phyloP scores from a whole-genome alignment of 345 rosid species.

The Acer saccharum region DNA sequence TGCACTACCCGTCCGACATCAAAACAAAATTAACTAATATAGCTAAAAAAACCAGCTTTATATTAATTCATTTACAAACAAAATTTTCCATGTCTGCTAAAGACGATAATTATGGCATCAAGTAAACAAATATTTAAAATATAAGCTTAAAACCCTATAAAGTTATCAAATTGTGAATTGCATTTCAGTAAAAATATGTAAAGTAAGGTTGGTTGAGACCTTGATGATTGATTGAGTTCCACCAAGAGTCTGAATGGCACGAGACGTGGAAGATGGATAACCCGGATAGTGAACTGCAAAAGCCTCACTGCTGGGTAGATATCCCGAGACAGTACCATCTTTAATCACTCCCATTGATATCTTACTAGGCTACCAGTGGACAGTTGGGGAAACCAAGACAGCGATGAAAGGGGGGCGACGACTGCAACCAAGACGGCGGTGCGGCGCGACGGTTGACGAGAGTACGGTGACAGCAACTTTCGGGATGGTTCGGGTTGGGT shows the following conservation, averaged over 20 bases:
- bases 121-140: not conserved
- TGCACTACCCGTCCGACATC: no score
- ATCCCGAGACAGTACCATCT: conserved; percentile 69
- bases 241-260: conserved; percentile 80
- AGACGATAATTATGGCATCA: not conserved
- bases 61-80: not conserved
- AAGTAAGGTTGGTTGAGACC: conserved; percentile 27
- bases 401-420: no score
- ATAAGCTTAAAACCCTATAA: no score
- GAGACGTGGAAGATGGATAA: conserved; percentile 71
- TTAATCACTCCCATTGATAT: conserved; percentile 62
- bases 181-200: not conserved
- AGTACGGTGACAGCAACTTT: no score
- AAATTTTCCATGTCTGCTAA: not conserved
- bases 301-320: conserved; percentile 51
- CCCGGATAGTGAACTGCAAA: conserved; percentile 87
- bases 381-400: no score
- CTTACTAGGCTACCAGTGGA: no score
- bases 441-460: no score
- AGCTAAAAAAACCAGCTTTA: no score
- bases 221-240: conserved; percentile 68
- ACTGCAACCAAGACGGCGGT: no score
- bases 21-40: no score
- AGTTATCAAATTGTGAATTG: no score
- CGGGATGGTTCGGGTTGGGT: no score